Evolutionary conservation across 208 protist genomes (phyloP), one percentile per base, ranked within the genome.

Genomic region (Acanthamoeba triangularis): DNA sequence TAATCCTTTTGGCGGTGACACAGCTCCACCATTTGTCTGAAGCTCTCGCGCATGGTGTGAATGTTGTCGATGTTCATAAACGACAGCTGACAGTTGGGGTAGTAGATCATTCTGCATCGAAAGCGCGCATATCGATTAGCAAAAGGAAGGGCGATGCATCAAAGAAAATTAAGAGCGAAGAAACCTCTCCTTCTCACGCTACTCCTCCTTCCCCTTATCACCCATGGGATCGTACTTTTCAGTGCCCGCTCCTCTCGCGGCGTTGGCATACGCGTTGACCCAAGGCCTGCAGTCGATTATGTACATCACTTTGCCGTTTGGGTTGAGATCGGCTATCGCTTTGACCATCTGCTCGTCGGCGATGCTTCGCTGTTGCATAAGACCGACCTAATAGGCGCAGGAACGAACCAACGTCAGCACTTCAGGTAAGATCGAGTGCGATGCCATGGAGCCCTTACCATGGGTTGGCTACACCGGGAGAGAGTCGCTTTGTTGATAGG

Each of bases 211-310:
- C 25, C 1, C 30, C 41, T 69, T 18, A n/a, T n/a, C 44, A 41
- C 30, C 6, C 25, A 98, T 41, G 69, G 35, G 7, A 28, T 23
- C 63, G 28, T 93, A 93, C 91, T 95, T 95, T 54, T 95, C 91
- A 16, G 91, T 95, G 59, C 98, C 98, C 18, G 98, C 98, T 72
- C 98, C 98, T 44, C 97, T 91, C 67, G 96, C 96, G n/a, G 96
- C 93, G 95, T 99, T 99, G 44, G 95, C 98, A 78, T 96, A 93
- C 10, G 98, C 98, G 16, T 98, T 97, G 28, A 96, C 94, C 67
- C 96, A 96, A 16, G 98, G 98, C 3, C 98, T 96, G 80, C 98
- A 98, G 96, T 99, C 98, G 52, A 96, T 96, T 52, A 99, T 98
- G 20, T 96, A 91, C 49, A 99, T 90, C 20, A 95, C 65, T 41